Evolutionary conservation across 495 filamentous ascomycete genomes (phyloP).

Genomic region (Aspergillus nanangensis): DNA sequence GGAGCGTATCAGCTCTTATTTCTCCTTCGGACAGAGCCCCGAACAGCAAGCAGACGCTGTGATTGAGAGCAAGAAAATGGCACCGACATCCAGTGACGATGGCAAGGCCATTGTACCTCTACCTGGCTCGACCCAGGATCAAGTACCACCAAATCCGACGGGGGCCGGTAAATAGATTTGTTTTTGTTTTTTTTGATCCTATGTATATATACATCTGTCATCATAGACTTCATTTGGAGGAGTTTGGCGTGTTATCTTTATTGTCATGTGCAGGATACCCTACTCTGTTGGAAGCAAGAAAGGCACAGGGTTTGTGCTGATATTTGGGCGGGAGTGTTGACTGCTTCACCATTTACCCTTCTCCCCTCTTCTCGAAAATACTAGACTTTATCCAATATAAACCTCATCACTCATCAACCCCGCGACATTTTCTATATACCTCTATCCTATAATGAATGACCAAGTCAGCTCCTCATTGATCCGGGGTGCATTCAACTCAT

Average conservation of each 20-base stretch:
- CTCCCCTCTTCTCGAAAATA: background rate
- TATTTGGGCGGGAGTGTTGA: background rate
- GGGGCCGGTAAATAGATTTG: no score
- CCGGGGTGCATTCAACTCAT: constrained; percentile 48
- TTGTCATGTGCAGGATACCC: constrained; percentile 16
- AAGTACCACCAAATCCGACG: background rate
- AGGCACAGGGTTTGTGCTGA: background rate
- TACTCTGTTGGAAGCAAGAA: constrained; percentile 1
- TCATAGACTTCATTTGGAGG: constrained; percentile 9
- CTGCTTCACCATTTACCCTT: background rate
- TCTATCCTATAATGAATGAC: no score
- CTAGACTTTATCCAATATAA: background rate
- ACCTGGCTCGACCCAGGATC: no score
- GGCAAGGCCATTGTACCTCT: no score
- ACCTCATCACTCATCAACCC: no score
- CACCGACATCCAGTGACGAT: no score
- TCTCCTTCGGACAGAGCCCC: constrained; percentile 21
- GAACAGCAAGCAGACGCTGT: constrained; percentile 12
- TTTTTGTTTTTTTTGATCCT: no score
- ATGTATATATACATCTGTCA: constrained; percentile 6
- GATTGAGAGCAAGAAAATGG: constrained; percentile 5
- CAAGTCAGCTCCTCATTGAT: background rate
- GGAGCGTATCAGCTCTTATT: constrained; percentile 28
- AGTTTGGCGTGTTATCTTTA: background rate
- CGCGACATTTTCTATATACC: no score